These are phyloP conservation scores for Chenopodium album DNA, from an alignment of 148 eudicot species.

Conservation along the genomic window DNA sequence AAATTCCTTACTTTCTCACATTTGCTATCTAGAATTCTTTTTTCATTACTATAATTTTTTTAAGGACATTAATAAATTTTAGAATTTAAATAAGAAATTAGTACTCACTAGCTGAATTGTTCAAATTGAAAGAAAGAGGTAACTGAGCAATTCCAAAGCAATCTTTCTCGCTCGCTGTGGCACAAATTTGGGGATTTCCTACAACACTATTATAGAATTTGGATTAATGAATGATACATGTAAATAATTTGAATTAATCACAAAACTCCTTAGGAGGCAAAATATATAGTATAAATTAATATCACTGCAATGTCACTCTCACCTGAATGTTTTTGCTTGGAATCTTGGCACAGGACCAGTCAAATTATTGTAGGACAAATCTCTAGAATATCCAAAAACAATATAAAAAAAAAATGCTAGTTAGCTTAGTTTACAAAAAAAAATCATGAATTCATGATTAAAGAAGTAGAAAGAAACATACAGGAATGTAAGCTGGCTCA, in stretches of 20 bases:
- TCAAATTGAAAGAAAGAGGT: slow-evolving; percentile 66
- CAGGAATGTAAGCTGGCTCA: slow-evolving; percentile 83
- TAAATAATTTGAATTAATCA: background rate
- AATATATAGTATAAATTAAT: background rate
- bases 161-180: slow-evolving; percentile 58
- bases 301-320: slow-evolving; percentile 21
- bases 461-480: slow-evolving; percentile 27
- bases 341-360: slow-evolving; percentile 88
- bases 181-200: slow-evolving; percentile 84
- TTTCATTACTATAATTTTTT: too few relatives aligned
- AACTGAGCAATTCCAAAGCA: slow-evolving; percentile 76
- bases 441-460: background rate
- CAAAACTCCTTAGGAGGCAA: background rate
- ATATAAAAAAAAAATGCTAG: background rate
- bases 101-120: slow-evolving; percentile 56
- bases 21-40: background rate
- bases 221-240: background rate
- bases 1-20: slow-evolving; percentile 9
- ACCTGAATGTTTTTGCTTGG: slow-evolving; percentile 84
- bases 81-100: background rate
- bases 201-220: slow-evolving; percentile 45
- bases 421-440: background rate
- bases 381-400: slow-evolving; percentile 48
- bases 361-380: slow-evolving; percentile 85
- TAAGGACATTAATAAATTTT: too few relatives aligned